Evolutionary conservation across 192 early-diverging fungal species (phyloP).

Genomic region (Geranomyces michiganensis): DNA sequence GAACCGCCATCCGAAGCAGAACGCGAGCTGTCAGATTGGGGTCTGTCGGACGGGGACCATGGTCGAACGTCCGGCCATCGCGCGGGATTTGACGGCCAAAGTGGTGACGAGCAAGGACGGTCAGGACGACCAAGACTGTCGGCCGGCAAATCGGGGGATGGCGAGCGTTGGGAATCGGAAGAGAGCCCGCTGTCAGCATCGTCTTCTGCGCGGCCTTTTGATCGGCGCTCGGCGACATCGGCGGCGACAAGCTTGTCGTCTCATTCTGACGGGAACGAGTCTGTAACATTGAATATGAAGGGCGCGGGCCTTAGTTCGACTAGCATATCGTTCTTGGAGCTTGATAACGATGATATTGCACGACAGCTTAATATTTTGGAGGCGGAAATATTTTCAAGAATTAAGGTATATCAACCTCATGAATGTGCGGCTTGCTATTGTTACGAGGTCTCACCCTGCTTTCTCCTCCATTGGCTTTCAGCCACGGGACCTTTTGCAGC

Average conservation of each 20-base stretch:
- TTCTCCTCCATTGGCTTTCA: slow-evolving; percentile 17
- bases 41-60: slow-evolving; percentile 27
- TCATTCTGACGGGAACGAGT: neutral
- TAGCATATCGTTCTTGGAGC: slow-evolving; percentile 54
- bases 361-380: slow-evolving; percentile 71
- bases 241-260: neutral
- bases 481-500: slow-evolving; percentile 64
- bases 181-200: neutral
- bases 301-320: slow-evolving; percentile 12
- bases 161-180: neutral
- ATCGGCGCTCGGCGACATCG: slow-evolving; percentile 20
- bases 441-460: neutral
- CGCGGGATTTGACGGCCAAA: neutral
- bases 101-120: neutral
- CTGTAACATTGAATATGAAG: neutral
- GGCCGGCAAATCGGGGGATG: neutral
- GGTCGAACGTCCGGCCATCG: neutral
- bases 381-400: slow-evolving; percentile 61
- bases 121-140: neutral
- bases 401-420: slow-evolving; percentile 55
- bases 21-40: slow-evolving; percentile 36
- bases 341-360: slow-evolving; percentile 61
- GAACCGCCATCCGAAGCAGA: slow-evolving; percentile 32
- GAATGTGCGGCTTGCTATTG: slow-evolving; percentile 19
- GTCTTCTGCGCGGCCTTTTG: neutral